Base-by-base conservation (phyloP, 768 basidiomycete genomes). In the Tylopilus plumbeoviolaceoides region DNA sequence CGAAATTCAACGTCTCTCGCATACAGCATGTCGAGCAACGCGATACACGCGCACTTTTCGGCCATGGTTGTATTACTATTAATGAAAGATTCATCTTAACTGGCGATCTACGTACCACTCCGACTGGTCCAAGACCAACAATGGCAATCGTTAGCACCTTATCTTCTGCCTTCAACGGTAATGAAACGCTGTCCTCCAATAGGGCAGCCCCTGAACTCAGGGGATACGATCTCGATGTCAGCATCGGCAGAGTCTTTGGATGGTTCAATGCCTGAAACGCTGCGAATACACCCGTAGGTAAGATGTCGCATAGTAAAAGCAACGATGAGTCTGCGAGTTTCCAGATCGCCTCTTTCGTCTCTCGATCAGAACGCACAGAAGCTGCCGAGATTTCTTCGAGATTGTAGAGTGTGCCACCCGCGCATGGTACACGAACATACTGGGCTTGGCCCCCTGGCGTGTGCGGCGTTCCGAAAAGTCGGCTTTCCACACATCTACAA, bases 261-360 rank as follows among this genome's bases (percentile, higher is more conserved):
- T 91, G 87, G 53, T 82, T 81, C 53, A 89, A 60, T 3, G 82
- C 82, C 64, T 90, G 89, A 52, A 83, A 62, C 3, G 84, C 84
- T 9, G 88, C 88, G 60, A 89, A 91, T 15, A 86, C 79, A 5
- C 87, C 88, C 0, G 89, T 91, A 4, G 89, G 89, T 14, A 90
- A 75, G 60, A 90, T 89, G 60, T 91, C 89, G 10, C 85, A 84
- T 8, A 91, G 73, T 50, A 91, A 72, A 20, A 91, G 75, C 42
- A 90, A 72, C 1, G 87, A 86, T 36, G 78, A 80, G 58, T 90
- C 86, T 4, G 80, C 63, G 5, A 89, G 68, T 10, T 64, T 65
- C 15, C 68, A 65, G 41, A 80, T 66, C 1, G 73, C 66, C 33
- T 69, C 60, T 56, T 72, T 76, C 50, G 36, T 44, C 65, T n/a